A percentile compares a stretch with the other conserved stretches of the same genome.
phyloP scores from a whole-genome alignment of 1,284 basidiomycete genomes.

The Cutaneotrichosporon sp. region DNA sequence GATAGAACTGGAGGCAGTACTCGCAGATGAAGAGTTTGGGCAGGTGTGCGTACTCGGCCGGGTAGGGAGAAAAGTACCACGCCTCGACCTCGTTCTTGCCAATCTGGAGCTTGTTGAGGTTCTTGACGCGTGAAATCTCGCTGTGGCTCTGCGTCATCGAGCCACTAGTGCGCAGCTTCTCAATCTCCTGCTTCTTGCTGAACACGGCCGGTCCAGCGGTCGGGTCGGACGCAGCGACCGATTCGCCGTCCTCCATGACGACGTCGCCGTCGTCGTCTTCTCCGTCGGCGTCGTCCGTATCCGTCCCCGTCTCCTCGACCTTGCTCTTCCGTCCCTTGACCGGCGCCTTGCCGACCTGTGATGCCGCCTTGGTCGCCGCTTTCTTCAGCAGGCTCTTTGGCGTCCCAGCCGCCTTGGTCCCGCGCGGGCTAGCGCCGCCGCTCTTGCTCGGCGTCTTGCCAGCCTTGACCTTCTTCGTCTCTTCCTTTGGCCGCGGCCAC shows the following conservation, averaged over 20 bases:
- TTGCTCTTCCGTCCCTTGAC: constrained; percentile 29
- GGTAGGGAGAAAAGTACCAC: constrained; percentile 99
- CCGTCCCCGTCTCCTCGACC: constrained; percentile 52
- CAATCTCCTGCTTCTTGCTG: constrained; percentile 96
- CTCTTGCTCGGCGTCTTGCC: constrained; percentile 49
- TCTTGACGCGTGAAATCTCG: constrained; percentile 97
- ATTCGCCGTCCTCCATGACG: constrained; percentile 55
- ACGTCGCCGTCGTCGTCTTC: constrained; percentile 63
- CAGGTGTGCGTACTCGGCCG: constrained; percentile 93
- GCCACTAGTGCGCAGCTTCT: constrained; percentile 93
- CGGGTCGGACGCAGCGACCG: constrained; percentile 54
- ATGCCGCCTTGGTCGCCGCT: constrained; percentile 68
- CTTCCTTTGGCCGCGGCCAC: constrained; percentile 66
- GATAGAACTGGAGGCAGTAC: constrained; percentile 91
- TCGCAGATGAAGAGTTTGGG: constrained; percentile 97
- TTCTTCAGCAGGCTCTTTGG: constrained; percentile 64
- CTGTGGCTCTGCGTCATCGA: constrained; percentile 99
- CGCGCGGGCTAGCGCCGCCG: constrained; percentile 29
- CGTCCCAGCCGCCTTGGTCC: constrained; percentile 20
- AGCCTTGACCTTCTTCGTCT: constrained; percentile 49
- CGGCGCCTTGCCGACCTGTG: constrained; percentile 49
- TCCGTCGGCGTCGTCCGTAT: constrained; percentile 41
- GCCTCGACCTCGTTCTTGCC: constrained; percentile 95
- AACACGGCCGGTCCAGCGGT: constrained; percentile 61
- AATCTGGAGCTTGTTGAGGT: constrained; percentile 94